Evolutionary conservation across 2,329 filamentous ascomycete species (phyloP), one percentile per base, ranked within the genome.

Genomic region (Colletotrichum sp.): DNA sequence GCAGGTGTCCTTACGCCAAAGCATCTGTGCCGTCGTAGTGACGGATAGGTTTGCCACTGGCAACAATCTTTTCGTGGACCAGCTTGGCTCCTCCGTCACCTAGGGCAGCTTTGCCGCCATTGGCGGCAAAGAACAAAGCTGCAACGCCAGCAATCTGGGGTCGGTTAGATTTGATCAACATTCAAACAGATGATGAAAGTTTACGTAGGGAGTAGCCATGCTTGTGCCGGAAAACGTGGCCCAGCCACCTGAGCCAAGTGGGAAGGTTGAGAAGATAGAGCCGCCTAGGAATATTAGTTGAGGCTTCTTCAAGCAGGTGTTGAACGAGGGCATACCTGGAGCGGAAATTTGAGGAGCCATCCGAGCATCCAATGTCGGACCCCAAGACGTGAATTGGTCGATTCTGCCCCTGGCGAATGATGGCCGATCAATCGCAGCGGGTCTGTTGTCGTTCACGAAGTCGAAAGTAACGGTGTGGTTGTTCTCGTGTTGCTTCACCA

Each of bases 361-460:
- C 57, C 89, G 87, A 77, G 91, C 84, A 79, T 93, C 90, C 80
- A 87, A 92, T 2, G 88, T 91, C 3, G 91, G 91, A 8, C 91
- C 91, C 91, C 91, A 93, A 12, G 87, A 89, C 43, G 88, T 90
- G 80, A 85, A 92, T 5, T 82, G 81, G 79, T 61, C 58, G 28
- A 61, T 61, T 34, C 58, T 61, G 8, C 58, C 58, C 1, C 88
- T 91, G 8, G 55, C 28, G n/a, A 16, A 38, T 10, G 43, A 61
- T 32, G 6, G 65, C n/a, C 6, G 24, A 24, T 13, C 57, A 15
- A 8, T 69, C 2, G 32, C 28, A 26, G 43, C 57, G 55, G 8
- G 71, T 34, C 15, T 61, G 58, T 43, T 32, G 28, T 60, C n/a
- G 38, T 16, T 30, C 9, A 28, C 21, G 28, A 76, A 74, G 7